These are phyloP conservation scores for Suhomyces sp. DNA, from an alignment of 805 yeast genomes.

Conservation along the genomic window DNA sequence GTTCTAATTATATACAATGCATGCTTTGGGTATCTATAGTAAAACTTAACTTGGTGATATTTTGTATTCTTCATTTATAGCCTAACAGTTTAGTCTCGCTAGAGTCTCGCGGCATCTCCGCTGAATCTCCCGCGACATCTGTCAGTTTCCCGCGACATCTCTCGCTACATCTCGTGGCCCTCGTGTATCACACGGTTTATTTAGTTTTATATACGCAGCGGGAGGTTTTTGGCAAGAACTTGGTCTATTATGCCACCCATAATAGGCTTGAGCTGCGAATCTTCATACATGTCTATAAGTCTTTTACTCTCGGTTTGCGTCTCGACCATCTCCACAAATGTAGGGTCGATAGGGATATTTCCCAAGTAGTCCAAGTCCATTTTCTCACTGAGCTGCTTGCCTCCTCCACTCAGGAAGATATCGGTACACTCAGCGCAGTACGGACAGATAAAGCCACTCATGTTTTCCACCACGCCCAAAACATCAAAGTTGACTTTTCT, in stretches of 20 bases:
- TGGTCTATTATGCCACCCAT: conserved; percentile 35
- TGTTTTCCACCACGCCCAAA: conserved; percentile 88
- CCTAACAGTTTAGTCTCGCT: too few relatives aligned
- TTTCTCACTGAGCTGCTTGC: conserved; percentile 62
- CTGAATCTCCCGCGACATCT: too few relatives aligned
- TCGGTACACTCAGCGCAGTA: conserved; percentile 89
- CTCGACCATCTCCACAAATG: conserved; percentile 86
- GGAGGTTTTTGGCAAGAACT: conserved; percentile 28
- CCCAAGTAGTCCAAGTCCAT: conserved; percentile 72
- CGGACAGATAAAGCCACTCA: conserved; percentile 97
- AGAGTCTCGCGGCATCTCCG: too few relatives aligned
- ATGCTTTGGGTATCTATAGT: background rate
- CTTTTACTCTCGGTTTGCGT: conserved; percentile 38
- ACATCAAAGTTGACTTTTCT: conserved; percentile 75
- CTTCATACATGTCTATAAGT: conserved; percentile 34
- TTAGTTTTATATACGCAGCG: conserved; percentile 11
- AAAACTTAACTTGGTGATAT: too few relatives aligned
- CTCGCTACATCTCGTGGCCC: too few relatives aligned
- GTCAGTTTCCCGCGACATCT: too few relatives aligned
- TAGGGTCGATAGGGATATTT: conserved; percentile 89
- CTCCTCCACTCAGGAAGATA: conserved; percentile 93
- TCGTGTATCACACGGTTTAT: too few relatives aligned
- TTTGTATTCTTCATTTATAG: background rate
- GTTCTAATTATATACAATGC: background rate
- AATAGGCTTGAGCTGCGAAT: conserved; percentile 35